Evolutionary conservation across 108 stramenopile species (phyloP), one percentile per base, ranked within the genome.

Genomic region (Tribonema minus): DNA sequence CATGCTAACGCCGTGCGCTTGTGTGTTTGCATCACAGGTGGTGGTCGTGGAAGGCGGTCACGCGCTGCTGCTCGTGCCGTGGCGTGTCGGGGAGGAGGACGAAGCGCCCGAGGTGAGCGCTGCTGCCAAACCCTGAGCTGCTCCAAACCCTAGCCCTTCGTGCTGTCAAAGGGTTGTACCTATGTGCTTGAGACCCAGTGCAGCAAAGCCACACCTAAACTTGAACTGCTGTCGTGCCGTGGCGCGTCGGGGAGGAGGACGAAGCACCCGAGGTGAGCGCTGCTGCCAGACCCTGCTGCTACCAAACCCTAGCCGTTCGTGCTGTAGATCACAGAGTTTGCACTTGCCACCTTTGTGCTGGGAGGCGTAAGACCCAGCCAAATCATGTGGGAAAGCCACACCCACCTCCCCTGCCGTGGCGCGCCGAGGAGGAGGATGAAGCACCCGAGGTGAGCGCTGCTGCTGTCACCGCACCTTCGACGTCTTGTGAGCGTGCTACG

Each of bases 1-100:
- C n/a, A n/a, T n/a, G n/a, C n/a, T n/a, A n/a, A n/a, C n/a, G n/a
- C n/a, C n/a, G n/a, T n/a, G n/a, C n/a, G n/a, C n/a, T n/a, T n/a
- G n/a, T n/a, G n/a, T n/a, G n/a, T 64, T 28, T 26, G 29, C 12
- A 64, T 26, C 63, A 29, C 28, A 68, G 76, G 82, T 85, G 39
- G 37, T 85, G 37, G 82, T 82, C 15, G 63, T 82, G 34, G 82
- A 70, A 58, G 77, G 76, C 4, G 84, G 82, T 9, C 30, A 68
- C n/a, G 84, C 84, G 12, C 38, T 83, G 59, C 78, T 85, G 59
- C 76, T 85, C 23, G 74, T 76, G 34, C 73, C 72, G 7, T 67
- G 32, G 38, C 46, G 46, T 54, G 20, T 54, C 9, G 20, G 15
- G 9, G 46, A 39, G 58, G 72, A 82, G 36, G 81, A 32, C 20